Evolutionary conservation across 2,329 filamentous ascomycete species (phyloP).

Genomic region (Fusarium euwallaceae): DNA sequence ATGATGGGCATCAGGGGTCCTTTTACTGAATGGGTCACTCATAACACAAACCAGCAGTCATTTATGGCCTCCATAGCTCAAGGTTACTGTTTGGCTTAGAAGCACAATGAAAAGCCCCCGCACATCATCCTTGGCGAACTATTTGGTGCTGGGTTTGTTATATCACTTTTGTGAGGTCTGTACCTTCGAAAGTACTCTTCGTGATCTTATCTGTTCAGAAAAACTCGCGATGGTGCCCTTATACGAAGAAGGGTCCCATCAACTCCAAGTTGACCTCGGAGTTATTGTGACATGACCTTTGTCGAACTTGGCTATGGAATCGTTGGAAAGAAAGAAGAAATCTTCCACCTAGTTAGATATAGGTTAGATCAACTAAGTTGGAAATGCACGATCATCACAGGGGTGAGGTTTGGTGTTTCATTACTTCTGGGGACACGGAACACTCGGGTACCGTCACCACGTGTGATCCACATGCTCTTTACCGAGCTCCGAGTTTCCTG

Average conservation of each 20-base stretch:
- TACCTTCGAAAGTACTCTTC: neutral
- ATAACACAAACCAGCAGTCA: too few species aligned
- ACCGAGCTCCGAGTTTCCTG: neutral
- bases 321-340: neutral
- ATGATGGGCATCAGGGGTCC: too few species aligned
- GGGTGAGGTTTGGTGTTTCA: neutral
- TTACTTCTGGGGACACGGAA: neutral
- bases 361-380: neutral
- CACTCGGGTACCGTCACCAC: neutral
- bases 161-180: neutral
- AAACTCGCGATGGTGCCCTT: neutral
- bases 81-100: too few species aligned
- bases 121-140: neutral
- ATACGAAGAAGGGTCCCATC: neutral
- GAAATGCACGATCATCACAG: neutral
- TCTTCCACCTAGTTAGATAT: neutral
- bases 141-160: neutral
- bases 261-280: neutral
- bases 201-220: neutral
- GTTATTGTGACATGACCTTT: neutral
- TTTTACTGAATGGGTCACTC: too few species aligned
- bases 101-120: rapidly evolving
- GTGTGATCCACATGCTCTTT: neutral
- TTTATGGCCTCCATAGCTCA: too few species aligned
- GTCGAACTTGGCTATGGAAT: neutral